Percentiles rank a stretch among this genome's conserved stretches.
These are phyloP conservation scores for Davidsoniella neocaledoniae DNA, from an alignment of 2,329 filamentous ascomycete species.

Conservation along the genomic window DNA sequence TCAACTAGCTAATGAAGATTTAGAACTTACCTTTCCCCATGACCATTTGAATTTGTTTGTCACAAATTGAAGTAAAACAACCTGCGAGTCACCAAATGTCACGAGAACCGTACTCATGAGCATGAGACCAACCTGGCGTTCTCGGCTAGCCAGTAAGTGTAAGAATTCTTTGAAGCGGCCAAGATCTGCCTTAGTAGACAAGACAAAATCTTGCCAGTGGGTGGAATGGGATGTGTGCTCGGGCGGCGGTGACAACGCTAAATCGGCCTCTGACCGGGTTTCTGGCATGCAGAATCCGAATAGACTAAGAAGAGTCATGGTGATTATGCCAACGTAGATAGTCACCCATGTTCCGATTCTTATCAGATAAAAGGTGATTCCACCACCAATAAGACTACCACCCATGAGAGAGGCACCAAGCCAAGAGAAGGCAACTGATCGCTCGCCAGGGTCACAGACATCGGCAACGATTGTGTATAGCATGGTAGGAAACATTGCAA, in stretches of 20 bases:
- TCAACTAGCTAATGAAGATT: background rate
- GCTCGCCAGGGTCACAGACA: slow-evolving; percentile 5
- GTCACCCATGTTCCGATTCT: slow-evolving; percentile 11
- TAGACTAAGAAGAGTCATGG: slow-evolving; percentile 6
- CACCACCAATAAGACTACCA: slow-evolving; percentile 13
- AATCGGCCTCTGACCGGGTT: slow-evolving; percentile 7
- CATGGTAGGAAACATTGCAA: slow-evolving; percentile 14
- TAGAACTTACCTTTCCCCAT: slow-evolving; percentile 9
- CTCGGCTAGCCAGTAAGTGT: slow-evolving; percentile 5
- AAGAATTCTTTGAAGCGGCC: slow-evolving; percentile 6
- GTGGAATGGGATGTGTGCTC: background rate
- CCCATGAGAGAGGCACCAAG: slow-evolving; percentile 13
- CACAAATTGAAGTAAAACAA: slow-evolving; percentile 16
- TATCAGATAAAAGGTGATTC: slow-evolving; percentile 14
- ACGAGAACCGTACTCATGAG: slow-evolving; percentile 10
- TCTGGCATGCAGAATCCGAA: slow-evolving; percentile 13
- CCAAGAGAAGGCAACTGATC: slow-evolving; percentile 14
- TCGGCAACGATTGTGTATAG: slow-evolving; percentile 15
- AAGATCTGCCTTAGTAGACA: slow-evolving; percentile 3
- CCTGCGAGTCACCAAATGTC: slow-evolving; percentile 10
- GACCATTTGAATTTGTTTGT: slow-evolving; percentile 17
- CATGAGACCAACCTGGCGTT: slow-evolving; percentile 10
- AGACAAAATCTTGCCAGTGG: slow-evolving; percentile 10
- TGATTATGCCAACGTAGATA: slow-evolving; percentile 10
- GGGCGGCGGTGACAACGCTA: background rate